Conservation (phyloP, 2,329 filamentous ascomycete species). For the Penicillium brasilianum region DNA sequence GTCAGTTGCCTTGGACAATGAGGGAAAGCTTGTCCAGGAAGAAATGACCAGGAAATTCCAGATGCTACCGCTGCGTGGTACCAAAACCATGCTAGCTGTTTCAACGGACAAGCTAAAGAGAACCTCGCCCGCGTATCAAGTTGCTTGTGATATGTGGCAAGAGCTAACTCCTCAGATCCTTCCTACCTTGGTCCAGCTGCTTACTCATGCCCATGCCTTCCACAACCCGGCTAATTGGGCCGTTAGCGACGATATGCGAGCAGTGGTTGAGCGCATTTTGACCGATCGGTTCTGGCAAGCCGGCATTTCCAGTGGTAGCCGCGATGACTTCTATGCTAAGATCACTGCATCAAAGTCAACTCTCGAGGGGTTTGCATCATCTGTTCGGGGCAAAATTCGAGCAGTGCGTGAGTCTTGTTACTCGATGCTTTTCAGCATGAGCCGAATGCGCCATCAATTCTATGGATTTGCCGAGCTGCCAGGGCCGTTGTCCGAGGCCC, state of each 20-base stretch:
- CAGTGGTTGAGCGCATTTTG: conserved; percentile 78
- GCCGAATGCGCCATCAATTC: conserved; percentile 81
- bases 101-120: conserved; percentile 88
- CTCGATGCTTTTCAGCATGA: conserved; percentile 92
- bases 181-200: conserved; percentile 81
- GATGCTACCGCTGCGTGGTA: conserved; percentile 79
- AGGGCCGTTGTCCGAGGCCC: conserved; percentile 77
- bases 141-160: conserved; percentile 82
- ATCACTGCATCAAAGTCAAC: conserved; percentile 88
- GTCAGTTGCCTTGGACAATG: conserved; percentile 72
- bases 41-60: conserved; percentile 78
- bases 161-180: conserved; percentile 80
- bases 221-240: conserved; percentile 87
- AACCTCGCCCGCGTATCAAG: conserved; percentile 71
- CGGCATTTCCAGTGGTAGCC: conserved; percentile 92
- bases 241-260: conserved; percentile 75
- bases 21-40: conserved; percentile 78
- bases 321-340: conserved; percentile 93
- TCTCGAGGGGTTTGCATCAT: conserved; percentile 91
- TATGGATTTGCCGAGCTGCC: conserved; percentile 89
- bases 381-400: conserved; percentile 84
- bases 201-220: conserved; percentile 88
- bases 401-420: conserved; percentile 93
- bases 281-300: conserved; percentile 98
- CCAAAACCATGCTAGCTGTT: conserved; percentile 89